These are phyloP conservation scores for Sugiyamaella japonica DNA, from an alignment of 1,139 yeast genomes.

Conservation along the genomic window DNA sequence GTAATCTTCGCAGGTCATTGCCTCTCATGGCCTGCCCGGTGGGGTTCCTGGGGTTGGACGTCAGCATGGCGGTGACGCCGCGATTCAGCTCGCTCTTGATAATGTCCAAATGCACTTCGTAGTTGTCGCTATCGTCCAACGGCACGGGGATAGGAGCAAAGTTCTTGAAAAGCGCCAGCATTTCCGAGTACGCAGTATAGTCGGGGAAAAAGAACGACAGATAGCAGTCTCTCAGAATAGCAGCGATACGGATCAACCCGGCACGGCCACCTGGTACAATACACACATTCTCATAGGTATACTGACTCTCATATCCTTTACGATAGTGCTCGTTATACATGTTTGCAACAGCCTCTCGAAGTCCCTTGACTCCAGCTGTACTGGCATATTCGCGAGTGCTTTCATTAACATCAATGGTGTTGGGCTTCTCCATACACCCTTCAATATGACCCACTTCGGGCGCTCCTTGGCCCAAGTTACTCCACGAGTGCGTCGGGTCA, in stretches of 20 bases:
- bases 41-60: conserved; percentile 69
- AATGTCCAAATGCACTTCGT: conserved; percentile 58
- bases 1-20: conserved; percentile 54
- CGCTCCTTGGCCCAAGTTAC: conserved; percentile 70
- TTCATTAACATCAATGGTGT: conserved; percentile 52
- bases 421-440: conserved; percentile 62
- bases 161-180: conserved; percentile 64
- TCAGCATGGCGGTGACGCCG: conserved; percentile 58
- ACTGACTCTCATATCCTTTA: conserved; percentile 51
- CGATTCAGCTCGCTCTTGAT: conserved; percentile 57
- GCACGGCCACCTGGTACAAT: conserved; percentile 73
- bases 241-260: conserved; percentile 66
- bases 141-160: conserved; percentile 71
- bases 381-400: conserved; percentile 63
- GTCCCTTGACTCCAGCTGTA: conserved; percentile 59
- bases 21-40: conserved; percentile 60
- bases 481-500: conserved; percentile 51
- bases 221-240: conserved; percentile 62
- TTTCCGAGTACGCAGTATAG: conserved; percentile 72
- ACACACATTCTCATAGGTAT: conserved; percentile 65
- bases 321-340: conserved; percentile 61
- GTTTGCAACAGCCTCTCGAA: conserved; percentile 63
- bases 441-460: conserved; percentile 69
- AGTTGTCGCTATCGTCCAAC: conserved; percentile 58
- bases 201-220: conserved; percentile 66